Percentiles rank a stretch among this genome's conserved stretches.
These are phyloP conservation scores for Tephrocybe sp. DNA, from an alignment of 768 basidiomycete genomes.

Conservation along the genomic window DNA sequence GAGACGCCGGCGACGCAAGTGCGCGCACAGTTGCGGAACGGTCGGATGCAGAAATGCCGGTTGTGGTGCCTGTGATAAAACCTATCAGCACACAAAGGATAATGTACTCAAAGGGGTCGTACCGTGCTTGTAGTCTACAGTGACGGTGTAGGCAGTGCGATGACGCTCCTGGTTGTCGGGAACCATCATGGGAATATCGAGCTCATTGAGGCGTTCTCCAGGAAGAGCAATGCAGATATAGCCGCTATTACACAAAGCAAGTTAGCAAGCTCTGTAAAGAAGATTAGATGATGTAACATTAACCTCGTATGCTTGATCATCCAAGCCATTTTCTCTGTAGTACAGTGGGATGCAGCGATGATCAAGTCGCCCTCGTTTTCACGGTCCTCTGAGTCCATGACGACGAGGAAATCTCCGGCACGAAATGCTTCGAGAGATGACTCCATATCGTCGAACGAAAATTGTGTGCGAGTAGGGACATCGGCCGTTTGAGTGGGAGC, in stretches of 20 bases:
- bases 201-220: slow-evolving; percentile 65
- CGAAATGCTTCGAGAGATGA: slow-evolving; percentile 75
- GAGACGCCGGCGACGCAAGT: slow-evolving; percentile 59
- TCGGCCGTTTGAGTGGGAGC: slow-evolving; percentile 30
- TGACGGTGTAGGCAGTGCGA: slow-evolving; percentile 92
- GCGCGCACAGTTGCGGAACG: slow-evolving; percentile 84
- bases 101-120: slow-evolving; percentile 20
- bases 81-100: slow-evolving; percentile 5
- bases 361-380: slow-evolving; percentile 99
- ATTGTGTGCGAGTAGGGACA: slow-evolving; percentile 33
- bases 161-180: slow-evolving; percentile 85
- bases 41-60: slow-evolving; percentile 97
- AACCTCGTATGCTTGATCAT: slow-evolving; percentile 96
- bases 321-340: slow-evolving; percentile 99
- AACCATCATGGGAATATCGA: slow-evolving; percentile 95
- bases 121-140: slow-evolving; percentile 93
- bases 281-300: slow-evolving; percentile 17
- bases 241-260: slow-evolving; percentile 52
- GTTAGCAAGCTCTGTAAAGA: neutral
- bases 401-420: slow-evolving; percentile 88
- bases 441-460: slow-evolving; percentile 78
- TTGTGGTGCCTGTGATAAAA: slow-evolving; percentile 67
- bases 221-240: slow-evolving; percentile 92
- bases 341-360: slow-evolving; percentile 78
- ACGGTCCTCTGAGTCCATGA: slow-evolving; percentile 94